These are phyloP conservation scores for Xylaria sp. DNA, from an alignment of 2,329 filamentous ascomycete species.

Conservation along the genomic window DNA sequence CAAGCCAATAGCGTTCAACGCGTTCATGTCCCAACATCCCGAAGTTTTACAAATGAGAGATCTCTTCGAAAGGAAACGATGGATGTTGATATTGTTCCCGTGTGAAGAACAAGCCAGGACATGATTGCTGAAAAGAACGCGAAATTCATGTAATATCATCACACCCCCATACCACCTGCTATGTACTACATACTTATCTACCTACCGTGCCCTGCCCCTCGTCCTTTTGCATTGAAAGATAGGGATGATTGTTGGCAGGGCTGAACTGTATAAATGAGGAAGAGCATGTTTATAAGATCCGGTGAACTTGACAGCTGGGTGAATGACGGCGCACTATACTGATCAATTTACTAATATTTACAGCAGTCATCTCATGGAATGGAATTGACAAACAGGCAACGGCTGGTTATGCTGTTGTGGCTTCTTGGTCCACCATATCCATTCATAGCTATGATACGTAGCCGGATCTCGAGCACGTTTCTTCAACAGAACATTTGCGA, in stretches of 20 bases:
- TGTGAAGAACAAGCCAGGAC: background rate
- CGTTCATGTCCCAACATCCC: background rate
- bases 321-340: background rate
- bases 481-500: too few relatives aligned
- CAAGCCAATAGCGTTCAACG: background rate
- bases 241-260: background rate
- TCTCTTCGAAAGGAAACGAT: background rate
- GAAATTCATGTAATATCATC: slow-evolving; percentile 11
- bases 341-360: too few relatives aligned
- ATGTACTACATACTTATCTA: slow-evolving; percentile 5
- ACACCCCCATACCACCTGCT: background rate
- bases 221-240: background rate
- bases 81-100: background rate
- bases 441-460: too few relatives aligned
- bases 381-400: too few relatives aligned
- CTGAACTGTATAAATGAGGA: slow-evolving; percentile 8
- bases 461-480: too few relatives aligned
- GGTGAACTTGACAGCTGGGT: too few relatives aligned
- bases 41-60: background rate
- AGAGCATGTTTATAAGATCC: background rate
- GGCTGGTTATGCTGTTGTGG: too few relatives aligned
- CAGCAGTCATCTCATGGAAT: too few relatives aligned
- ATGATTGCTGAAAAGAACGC: background rate
- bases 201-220: background rate
- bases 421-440: too few relatives aligned